Evolutionary conservation across 805 yeast genomes (phyloP).

Genomic region (Dipodascopsis uninucleata): DNA sequence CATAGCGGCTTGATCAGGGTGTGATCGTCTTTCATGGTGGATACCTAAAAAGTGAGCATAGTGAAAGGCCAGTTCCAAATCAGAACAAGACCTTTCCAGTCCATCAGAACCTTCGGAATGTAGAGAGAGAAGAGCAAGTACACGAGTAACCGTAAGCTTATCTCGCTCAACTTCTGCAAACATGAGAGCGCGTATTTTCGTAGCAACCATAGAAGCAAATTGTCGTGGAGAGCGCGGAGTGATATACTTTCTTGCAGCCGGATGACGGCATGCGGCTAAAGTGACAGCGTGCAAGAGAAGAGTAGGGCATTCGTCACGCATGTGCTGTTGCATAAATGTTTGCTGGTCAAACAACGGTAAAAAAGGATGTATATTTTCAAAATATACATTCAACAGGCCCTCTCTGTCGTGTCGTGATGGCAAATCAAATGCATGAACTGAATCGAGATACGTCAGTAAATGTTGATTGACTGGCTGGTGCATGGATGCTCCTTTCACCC

Average conservation of each 20-base stretch:
- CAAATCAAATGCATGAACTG: slow-evolving; percentile 42
- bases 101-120: slow-evolving; percentile 43
- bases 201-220: slow-evolving; percentile 35
- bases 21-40: slow-evolving; percentile 39
- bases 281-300: slow-evolving; percentile 44
- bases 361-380: slow-evolving; percentile 41
- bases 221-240: slow-evolving; percentile 34
- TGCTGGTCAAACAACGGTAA: slow-evolving; percentile 44
- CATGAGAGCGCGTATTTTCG: slow-evolving; percentile 40
- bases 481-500: slow-evolving; percentile 36
- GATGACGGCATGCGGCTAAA: slow-evolving; percentile 43
- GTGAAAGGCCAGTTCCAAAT: slow-evolving; percentile 40
- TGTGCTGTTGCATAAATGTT: slow-evolving; percentile 40
- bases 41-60: slow-evolving; percentile 42
- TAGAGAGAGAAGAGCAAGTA: slow-evolving; percentile 39
- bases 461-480: slow-evolving; percentile 35
- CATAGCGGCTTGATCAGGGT: slow-evolving; percentile 35
- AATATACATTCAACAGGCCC: slow-evolving; percentile 40
- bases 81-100: slow-evolving; percentile 39
- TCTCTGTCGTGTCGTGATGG: slow-evolving; percentile 36
- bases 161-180: slow-evolving; percentile 42
- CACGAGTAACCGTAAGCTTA: slow-evolving; percentile 38
- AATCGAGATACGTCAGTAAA: slow-evolving; percentile 36
- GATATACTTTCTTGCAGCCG: slow-evolving; percentile 35
- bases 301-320: slow-evolving; percentile 40